These are phyloP conservation scores for Fusarium mexicanum DNA, from an alignment of 2,329 filamentous ascomycete genomes.

Conservation along the genomic window DNA sequence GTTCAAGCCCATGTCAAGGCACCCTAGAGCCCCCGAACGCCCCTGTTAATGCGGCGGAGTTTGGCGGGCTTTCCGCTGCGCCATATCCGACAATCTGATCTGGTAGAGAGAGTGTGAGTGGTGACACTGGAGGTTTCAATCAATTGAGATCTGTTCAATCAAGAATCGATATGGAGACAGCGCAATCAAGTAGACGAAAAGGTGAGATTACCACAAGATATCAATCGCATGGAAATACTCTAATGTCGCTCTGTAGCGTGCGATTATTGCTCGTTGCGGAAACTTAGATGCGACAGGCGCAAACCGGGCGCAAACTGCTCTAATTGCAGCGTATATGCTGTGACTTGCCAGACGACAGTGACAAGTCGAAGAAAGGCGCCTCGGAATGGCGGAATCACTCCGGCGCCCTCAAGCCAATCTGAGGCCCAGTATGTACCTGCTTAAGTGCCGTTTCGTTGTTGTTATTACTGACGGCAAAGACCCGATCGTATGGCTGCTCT, in stretches of 20 bases:
- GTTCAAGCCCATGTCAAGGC: neutral
- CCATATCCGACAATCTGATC: conserved; percentile 5
- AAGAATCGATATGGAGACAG: conserved; percentile 8
- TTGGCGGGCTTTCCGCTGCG: conserved; percentile 1
- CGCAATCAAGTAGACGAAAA: conserved; percentile 33
- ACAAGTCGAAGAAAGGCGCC: conserved; percentile 11
- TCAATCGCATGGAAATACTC: neutral
- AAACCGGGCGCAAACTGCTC: conserved; percentile 49
- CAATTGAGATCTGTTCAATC: neutral
- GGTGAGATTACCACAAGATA: neutral
- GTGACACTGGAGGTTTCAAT: neutral
- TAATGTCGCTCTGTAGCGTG: conserved; percentile 35
- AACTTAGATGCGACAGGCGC: conserved; percentile 52
- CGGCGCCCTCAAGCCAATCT: neutral
- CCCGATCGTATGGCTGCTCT: conserved; percentile 21
- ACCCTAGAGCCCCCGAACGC: neutral
- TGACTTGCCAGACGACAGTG: conserved; percentile 41
- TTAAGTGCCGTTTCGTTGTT: no score
- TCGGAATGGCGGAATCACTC: neutral
- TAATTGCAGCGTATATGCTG: conserved; percentile 51
- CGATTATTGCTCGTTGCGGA: conserved; percentile 50
- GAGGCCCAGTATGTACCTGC: neutral
- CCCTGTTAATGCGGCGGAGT: neutral
- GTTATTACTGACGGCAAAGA: conserved; percentile 1
- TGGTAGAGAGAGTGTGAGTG: neutral